phyloP scores from a whole-genome alignment of 2,329 filamentous ascomycete genomes.

The Cladophialophora bantiana region DNA sequence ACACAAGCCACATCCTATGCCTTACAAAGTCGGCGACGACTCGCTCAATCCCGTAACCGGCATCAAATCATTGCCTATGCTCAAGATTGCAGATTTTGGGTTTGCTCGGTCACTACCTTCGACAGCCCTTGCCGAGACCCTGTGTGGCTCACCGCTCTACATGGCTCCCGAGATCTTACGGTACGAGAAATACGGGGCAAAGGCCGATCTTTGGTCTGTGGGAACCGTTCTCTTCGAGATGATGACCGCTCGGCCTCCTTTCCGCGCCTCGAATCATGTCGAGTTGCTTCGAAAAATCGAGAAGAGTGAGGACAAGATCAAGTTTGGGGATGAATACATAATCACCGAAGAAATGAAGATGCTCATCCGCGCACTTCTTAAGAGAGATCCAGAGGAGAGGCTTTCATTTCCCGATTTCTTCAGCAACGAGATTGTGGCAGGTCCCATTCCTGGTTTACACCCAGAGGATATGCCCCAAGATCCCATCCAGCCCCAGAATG shows the following conservation, averaged over 20 bases:
- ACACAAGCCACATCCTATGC: slow-evolving; percentile 66
- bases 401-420: slow-evolving; percentile 90
- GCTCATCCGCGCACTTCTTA: slow-evolving; percentile 80
- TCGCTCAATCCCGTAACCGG: slow-evolving; percentile 82
- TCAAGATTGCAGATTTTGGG: slow-evolving; percentile 98
- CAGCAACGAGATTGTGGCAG: slow-evolving; percentile 72
- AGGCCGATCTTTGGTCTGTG: slow-evolving; percentile 96
- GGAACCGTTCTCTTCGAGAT: slow-evolving; percentile 96
- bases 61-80: slow-evolving; percentile 84
- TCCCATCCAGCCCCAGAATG: slow-evolving; percentile 10
- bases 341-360: slow-evolving; percentile 79
- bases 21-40: slow-evolving; percentile 79
- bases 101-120: slow-evolving; percentile 91
- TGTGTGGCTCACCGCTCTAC: slow-evolving; percentile 95
- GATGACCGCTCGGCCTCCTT: slow-evolving; percentile 88
- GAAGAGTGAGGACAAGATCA: slow-evolving; percentile 82
- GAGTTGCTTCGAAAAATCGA: slow-evolving; percentile 93
- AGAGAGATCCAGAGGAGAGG: slow-evolving; percentile 82
- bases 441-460: slow-evolving; percentile 79
- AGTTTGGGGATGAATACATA: slow-evolving; percentile 75
- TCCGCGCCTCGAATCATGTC: slow-evolving; percentile 91
- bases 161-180: slow-evolving; percentile 98
- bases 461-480: slow-evolving; percentile 71
- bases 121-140: slow-evolving; percentile 90
- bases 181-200: slow-evolving; percentile 97